Evolutionary conservation across 352 stramenopile genomes (phyloP).

Genomic region (Globisporangium abappressorium): DNA sequence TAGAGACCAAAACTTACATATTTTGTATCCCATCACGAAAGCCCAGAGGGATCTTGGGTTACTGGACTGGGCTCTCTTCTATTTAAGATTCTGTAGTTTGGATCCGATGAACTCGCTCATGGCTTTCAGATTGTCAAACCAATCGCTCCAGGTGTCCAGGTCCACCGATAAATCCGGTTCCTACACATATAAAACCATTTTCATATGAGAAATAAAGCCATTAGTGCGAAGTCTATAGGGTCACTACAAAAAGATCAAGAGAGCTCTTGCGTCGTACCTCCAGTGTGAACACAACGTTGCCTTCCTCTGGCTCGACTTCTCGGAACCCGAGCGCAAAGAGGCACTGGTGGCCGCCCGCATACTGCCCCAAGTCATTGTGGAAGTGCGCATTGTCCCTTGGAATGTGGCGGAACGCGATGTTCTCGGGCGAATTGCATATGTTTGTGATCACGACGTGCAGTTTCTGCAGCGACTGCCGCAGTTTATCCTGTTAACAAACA

Average conservation of each 20-base stretch:
- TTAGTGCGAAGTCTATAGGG: background rate
- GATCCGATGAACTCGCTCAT: constrained; percentile 49
- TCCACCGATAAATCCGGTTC: constrained; percentile 73
- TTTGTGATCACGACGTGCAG: constrained; percentile 54
- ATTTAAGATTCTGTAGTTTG: constrained; percentile 22
- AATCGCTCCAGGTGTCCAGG: constrained; percentile 75
- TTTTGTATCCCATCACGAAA: background rate
- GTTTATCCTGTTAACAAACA: constrained; percentile 22
- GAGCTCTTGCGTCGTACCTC: constrained; percentile 32
- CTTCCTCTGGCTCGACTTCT: constrained; percentile 47
- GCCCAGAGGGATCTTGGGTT: background rate
- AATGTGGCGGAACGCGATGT: constrained; percentile 64
- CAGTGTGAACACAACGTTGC: constrained; percentile 53
- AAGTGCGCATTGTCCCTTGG: constrained; percentile 72
- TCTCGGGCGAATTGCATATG: constrained; percentile 72
- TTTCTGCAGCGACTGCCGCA: constrained; percentile 42
- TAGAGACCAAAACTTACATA: background rate
- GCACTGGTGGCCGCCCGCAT: constrained; percentile 52
- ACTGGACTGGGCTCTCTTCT: background rate
- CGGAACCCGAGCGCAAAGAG: constrained; percentile 73
- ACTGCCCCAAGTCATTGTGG: constrained; percentile 63
- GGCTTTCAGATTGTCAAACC: constrained; percentile 75
- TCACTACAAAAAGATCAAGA: background rate
- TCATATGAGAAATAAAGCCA: background rate
- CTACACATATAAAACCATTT: constrained; percentile 22